Conservation (phyloP, 768 basidiomycete species). For the Boletus subcaerulescens region DNA sequence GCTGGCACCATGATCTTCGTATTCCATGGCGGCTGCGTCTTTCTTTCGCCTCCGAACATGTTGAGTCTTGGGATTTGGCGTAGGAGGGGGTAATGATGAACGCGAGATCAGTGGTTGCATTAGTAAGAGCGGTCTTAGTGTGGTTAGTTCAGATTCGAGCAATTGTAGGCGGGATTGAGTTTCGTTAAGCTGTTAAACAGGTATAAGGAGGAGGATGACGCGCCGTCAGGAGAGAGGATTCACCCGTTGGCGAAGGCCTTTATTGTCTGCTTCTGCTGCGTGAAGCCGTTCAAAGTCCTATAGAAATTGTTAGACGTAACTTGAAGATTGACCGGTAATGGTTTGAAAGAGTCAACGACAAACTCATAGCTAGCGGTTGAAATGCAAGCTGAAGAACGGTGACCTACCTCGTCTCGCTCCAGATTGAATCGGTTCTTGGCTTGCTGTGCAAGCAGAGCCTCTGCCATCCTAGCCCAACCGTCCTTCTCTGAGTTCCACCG, state of each 20-base stretch:
- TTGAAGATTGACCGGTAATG: neutral
- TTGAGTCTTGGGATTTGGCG: slow-evolving; percentile 21
- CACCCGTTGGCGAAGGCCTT: slow-evolving; percentile 59
- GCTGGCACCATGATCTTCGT: slow-evolving; percentile 24
- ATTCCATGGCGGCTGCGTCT: slow-evolving; percentile 21
- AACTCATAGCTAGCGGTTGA: neutral
- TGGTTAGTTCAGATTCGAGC: slow-evolving; percentile 62
- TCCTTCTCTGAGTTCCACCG: slow-evolving; percentile 63
- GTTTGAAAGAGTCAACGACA: neutral
- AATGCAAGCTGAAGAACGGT: neutral
- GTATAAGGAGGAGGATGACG: slow-evolving; percentile 7
- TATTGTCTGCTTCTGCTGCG: slow-evolving; percentile 59
- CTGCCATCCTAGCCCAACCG: slow-evolving; percentile 63
- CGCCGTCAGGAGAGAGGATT: slow-evolving; percentile 6
- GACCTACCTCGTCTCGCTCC: slow-evolving; percentile 45
- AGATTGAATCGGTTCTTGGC: slow-evolving; percentile 37
- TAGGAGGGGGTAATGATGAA: slow-evolving; percentile 19
- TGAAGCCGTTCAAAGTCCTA: slow-evolving; percentile 59
- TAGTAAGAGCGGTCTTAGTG: slow-evolving; percentile 65
- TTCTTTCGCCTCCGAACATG: slow-evolving; percentile 26
- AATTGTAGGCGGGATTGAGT: slow-evolving; percentile 49
- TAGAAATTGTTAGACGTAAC: slow-evolving; percentile 13
- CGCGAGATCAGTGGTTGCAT: slow-evolving; percentile 50
- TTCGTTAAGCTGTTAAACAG: slow-evolving; percentile 50
- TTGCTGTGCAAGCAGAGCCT: slow-evolving; percentile 55